These are phyloP conservation scores for Achaetomiella virescens DNA, from an alignment of 495 filamentous ascomycete genomes.

Conservation along the genomic window DNA sequence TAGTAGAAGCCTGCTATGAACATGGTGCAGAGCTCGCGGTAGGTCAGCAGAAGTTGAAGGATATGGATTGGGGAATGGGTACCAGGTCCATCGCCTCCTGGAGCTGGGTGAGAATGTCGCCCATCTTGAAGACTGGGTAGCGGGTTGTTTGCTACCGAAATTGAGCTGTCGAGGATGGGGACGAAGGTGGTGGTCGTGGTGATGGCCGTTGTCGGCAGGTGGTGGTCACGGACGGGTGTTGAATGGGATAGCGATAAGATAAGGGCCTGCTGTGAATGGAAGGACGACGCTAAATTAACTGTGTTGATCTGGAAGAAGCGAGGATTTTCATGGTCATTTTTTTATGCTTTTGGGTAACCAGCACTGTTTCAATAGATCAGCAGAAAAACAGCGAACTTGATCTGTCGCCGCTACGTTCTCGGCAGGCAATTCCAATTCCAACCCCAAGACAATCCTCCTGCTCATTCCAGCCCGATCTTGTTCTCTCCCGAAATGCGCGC, in stretches of 20 bases:
- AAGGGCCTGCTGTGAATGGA: background rate
- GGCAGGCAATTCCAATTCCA: background rate
- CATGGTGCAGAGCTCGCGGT: conserved; percentile 68
- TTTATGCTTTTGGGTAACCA: no score
- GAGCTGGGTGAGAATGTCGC: conserved; percentile 85
- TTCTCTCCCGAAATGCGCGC: background rate
- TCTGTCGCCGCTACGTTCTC: no score
- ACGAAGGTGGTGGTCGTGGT: background rate
- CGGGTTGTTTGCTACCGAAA: background rate
- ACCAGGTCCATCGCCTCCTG: conserved; percentile 94
- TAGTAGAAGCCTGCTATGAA: conserved; percentile 84
- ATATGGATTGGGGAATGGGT: conserved; percentile 11
- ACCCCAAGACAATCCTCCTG: background rate
- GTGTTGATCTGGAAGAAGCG: background rate
- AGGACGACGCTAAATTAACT: no score
- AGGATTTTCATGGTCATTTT: no score
- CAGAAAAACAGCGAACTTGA: no score
- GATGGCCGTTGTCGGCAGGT: background rate
- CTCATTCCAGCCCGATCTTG: background rate
- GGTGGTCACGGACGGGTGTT: background rate
- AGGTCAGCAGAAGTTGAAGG: background rate
- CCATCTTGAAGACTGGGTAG: conserved; percentile 50
- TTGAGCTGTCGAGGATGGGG: background rate
- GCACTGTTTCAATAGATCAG: no score
- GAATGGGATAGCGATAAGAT: background rate